Evolutionary conservation across 2,329 filamentous ascomycete genomes (phyloP).

Genomic region (Aureobasidium sp.): DNA sequence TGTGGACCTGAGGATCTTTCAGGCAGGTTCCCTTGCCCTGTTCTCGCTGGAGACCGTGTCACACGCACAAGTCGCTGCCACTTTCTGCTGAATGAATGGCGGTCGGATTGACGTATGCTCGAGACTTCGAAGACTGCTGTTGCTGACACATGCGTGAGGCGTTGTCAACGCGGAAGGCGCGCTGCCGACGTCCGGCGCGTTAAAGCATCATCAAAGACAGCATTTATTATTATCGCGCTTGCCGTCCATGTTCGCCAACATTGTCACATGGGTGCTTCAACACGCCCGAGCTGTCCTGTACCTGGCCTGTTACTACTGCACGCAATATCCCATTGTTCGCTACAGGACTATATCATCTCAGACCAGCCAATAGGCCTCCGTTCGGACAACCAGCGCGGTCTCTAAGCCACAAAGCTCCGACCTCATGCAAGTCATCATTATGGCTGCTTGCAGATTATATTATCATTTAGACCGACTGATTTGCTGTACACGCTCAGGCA

Average conservation of each 20-base stretch:
- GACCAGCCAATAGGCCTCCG: neutral
- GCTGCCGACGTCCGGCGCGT: neutral
- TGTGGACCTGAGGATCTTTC: neutral
- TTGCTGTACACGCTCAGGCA: neutral
- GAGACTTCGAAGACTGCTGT: neutral
- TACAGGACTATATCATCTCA: neutral
- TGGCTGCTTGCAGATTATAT: neutral
- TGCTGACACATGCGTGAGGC: neutral
- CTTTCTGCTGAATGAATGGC: neutral
- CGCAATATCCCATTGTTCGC: neutral
- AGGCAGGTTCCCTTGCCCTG: neutral
- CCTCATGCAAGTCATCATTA: constrained; percentile 1
- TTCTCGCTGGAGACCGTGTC: neutral
- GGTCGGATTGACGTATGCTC: neutral
- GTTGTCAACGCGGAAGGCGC: neutral
- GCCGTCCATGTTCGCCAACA: neutral
- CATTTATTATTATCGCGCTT: neutral
- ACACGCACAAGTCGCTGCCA: neutral
- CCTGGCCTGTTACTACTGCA: neutral
- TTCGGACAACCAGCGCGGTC: neutral
- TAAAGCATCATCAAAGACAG: neutral
- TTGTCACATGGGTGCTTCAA: neutral
- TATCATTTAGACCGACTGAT: neutral
- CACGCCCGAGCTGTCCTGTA: neutral
- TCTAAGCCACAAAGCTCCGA: neutral